Conservation (phyloP, 164 flowering plant genomes). For the Malania oleifera region DNA sequence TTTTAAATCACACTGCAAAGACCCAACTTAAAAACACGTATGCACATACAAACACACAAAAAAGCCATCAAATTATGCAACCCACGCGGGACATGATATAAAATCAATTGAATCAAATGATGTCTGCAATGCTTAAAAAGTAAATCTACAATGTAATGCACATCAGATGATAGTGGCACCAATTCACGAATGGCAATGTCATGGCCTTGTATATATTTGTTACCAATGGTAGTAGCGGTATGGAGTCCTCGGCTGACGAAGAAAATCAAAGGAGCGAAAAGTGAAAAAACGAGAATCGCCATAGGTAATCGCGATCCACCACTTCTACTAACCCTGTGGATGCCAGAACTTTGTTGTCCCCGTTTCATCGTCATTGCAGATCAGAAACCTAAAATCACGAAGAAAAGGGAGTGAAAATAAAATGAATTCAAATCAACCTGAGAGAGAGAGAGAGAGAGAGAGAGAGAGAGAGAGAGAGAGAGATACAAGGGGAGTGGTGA, state of each 20-base stretch:
- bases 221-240: conserved; percentile 19
- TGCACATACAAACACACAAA: no score
- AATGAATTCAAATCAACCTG: neutral
- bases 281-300: conserved; percentile 26
- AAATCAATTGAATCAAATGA: neutral
- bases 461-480: neutral
- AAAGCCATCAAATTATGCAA: no score
- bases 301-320: conserved; percentile 37
- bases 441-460: neutral
- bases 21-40: no score
- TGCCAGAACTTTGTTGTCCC: conserved; percentile 24
- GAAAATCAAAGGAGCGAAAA: conserved; percentile 50
- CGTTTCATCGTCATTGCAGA: conserved; percentile 44
- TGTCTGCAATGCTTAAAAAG: neutral
- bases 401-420: neutral
- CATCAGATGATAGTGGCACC: no score
- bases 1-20: no score
- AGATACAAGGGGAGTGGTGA: neutral
- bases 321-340: conserved; percentile 26
- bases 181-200: neutral
- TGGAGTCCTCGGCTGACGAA: conserved; percentile 48
- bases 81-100: no score
- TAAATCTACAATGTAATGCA: no score
- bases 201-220: conserved; percentile 9
- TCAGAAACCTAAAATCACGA: conserved; percentile 9